phyloP scores from a whole-genome alignment of 768 basidiomycete genomes.

The Calocera cornea region DNA sequence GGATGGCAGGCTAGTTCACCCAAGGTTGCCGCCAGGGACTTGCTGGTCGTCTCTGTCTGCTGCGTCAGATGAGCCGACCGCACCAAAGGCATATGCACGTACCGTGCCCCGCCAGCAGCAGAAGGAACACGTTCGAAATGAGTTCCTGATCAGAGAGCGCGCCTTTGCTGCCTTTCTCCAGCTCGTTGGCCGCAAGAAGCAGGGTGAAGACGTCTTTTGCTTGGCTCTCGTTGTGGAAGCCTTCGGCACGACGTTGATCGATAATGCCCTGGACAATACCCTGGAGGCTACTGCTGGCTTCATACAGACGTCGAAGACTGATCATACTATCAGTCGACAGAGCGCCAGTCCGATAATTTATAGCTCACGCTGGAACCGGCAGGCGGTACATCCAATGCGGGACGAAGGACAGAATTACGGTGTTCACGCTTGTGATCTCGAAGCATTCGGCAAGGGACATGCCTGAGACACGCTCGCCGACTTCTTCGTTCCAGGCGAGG shows the following conservation, averaged over 20 bases:
- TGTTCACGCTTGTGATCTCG: background rate
- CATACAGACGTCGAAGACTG: background rate
- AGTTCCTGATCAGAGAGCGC: background rate
- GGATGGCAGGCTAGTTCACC: conserved; percentile 23
- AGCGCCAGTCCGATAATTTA: too few relatives aligned
- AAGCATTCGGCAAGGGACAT: background rate
- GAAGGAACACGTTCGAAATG: conserved; percentile 13
- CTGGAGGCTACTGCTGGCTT: background rate
- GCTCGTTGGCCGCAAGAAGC: background rate
- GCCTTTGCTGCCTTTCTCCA: conserved; percentile 1
- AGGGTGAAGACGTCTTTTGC: background rate
- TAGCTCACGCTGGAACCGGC: background rate
- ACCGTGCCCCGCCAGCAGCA: conserved; percentile 16
- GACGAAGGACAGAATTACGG: background rate
- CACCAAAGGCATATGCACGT: background rate
- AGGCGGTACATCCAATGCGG: background rate
- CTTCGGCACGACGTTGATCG: background rate
- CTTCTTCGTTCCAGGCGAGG: background rate
- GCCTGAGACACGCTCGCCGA: background rate
- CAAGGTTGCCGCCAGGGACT: conserved; percentile 24
- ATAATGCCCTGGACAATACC: background rate
- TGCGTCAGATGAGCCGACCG: background rate
- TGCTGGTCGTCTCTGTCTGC: conserved; percentile 25
- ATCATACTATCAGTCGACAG: too few relatives aligned
- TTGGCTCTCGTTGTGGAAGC: background rate